Evolutionary conservation across 1,139 yeast species (phyloP), one percentile per base, ranked within the genome.

Genomic region (Blastobotrys proliferans): DNA sequence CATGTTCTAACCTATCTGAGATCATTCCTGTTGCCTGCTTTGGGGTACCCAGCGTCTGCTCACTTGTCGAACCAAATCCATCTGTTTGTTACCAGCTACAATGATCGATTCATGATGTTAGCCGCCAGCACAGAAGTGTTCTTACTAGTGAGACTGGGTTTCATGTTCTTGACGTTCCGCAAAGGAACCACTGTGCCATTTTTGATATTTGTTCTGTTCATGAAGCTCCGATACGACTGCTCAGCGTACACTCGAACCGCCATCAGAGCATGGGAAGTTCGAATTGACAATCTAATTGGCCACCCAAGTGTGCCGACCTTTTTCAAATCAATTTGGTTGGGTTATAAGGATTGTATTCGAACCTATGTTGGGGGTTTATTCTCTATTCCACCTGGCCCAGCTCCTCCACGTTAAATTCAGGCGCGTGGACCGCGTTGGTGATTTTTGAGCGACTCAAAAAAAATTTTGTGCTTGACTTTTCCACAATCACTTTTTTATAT

Each of bases 181-280:
- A 71, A 67, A 55, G 77, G 80, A 56, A 80, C 90, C 30, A 73
- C 85, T 71, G 56, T 79, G 45, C 76, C 81, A 14, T 71, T 84
- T 35, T 51, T 74, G 20, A 64, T 76, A 33, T 87, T 83, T 64
- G 60, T 77, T 24, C 49, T 79, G 17, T 90, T 90, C 66, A 72
- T 87, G 63, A 85, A 85, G 66, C 67, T 83, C 49, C 77, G 95
- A 64, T 85, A 72, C 61, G 94, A 86, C 61, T 81, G 78, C 55
- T 83, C 94, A 6, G 71, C 78, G 35, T 81, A 80, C 67, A 83
- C 88, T 48, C 80, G 87, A 66, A 72, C 77, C 52, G 81, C 79
- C 38, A 72, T 88, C 59, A 80, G 83, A 65, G 69, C 73, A 38
- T 69, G 84, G 67, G 95, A 85, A 63, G 80, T 83, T 39, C 73